Evolutionary conservation across 2,329 filamentous ascomycete species (phyloP), one percentile per base, ranked within the genome.

Genomic region (Pleurostoma richardsiae): DNA sequence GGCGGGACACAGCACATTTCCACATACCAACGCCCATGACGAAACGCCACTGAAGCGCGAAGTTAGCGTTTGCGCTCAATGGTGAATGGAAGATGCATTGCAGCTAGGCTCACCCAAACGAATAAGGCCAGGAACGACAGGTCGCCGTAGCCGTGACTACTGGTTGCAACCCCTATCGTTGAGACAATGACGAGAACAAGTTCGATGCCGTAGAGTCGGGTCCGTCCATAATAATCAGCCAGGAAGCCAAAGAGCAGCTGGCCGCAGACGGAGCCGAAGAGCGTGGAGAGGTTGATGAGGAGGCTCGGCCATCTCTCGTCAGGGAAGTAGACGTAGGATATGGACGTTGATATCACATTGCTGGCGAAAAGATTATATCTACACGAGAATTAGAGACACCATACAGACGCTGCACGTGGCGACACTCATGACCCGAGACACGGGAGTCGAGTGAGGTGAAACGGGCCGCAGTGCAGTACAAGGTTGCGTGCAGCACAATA

Each of bases 331-430:
- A 78, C 74, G 54, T 74, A 78, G 5, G 71, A 70, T 43, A 78
- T 65, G 10, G 73, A 75, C 5, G 74, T 69, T n/a, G 74, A 63
- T 43, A 78, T 77, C 45, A 77, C 74, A 50, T 78, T 78, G 49
- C 70, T 77, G 10, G 74, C 74, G 52, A 78, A 78, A 27, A 78
- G 67, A 47, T 78, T 78, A 48, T 78, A 77, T 50, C 73, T 77
- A 27, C 4, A n/a, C 48, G 6, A 6, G 8, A 11, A 41, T 29
- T 10, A 30, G 27, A 38, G 36, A 27, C 11, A 36, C 45, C 4
- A 49, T 38, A 39, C 30, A 4, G 11, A 29, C 8, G 30, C 2
- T 11, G 19, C 11, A 26, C 10, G 29, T 26, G 10, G 27, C 5
- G 30, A 42, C 10, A 29, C 10, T 19, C 10, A 11, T 30, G 27